Evolutionary conservation across 805 yeast species (phyloP).

Genomic region (Blastobotrys chiropterorum): DNA sequence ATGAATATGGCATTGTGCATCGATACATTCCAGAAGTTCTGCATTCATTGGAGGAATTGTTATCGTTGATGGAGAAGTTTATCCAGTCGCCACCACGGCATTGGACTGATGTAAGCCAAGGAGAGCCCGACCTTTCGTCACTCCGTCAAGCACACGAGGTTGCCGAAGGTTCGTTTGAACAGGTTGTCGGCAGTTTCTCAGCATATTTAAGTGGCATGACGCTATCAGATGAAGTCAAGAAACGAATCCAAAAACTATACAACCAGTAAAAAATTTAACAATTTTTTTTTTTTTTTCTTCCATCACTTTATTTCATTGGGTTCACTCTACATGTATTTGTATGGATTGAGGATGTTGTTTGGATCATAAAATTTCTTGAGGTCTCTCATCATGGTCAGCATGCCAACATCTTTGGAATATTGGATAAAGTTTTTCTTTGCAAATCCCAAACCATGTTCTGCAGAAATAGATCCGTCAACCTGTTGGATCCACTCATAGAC

Average conservation of each 20-base stretch:
- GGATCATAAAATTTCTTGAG: conserved; percentile 85
- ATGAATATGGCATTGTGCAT: conserved; percentile 36
- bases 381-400: conserved; percentile 68
- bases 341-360: conserved; percentile 87
- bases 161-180: not conserved
- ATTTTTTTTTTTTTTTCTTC: not conserved
- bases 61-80: conserved; percentile 22
- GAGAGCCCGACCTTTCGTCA: not conserved
- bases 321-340: conserved; percentile 82
- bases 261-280: not conserved
- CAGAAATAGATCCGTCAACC: conserved; percentile 78
- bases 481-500: conserved; percentile 79
- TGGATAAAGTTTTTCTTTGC: conserved; percentile 88
- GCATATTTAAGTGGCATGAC: not conserved
- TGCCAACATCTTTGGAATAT: conserved; percentile 70
- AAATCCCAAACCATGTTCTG: conserved; percentile 97
- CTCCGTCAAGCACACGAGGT: not conserved
- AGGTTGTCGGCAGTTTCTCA: not conserved
- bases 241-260: not conserved
- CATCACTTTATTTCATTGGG: no score
- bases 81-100: conserved; percentile 27
- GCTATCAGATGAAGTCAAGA: not conserved
- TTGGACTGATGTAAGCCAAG: conserved; percentile 26
- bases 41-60: conserved; percentile 21
- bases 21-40: conserved; percentile 32